Evolutionary conservation across 2,329 filamentous ascomycete genomes (phyloP), one percentile per base, ranked within the genome.

Genomic region (Trichoderma sp.): DNA sequence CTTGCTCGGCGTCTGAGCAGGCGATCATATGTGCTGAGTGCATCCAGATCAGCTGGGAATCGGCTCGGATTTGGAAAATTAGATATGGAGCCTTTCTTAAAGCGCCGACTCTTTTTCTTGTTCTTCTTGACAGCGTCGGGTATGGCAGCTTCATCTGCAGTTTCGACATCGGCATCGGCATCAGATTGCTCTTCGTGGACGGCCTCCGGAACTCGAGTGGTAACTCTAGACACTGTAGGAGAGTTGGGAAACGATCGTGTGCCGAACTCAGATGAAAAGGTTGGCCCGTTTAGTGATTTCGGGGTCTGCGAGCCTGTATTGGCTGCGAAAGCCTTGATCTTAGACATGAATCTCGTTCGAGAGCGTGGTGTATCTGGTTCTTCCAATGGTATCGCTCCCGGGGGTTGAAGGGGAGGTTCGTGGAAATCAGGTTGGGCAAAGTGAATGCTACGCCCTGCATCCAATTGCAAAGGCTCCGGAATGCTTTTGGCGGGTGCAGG

Each of bases 111-210:
- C 76, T 87, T 89, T 90, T 78, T 89, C 79, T 87, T 91, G 37
- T 83, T 83, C 71, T 86, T 83, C 71, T 85, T 86, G 2, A 79
- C 74, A 32, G 79, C 75, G 64, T 61, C 71, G 16, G 81, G 76
- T n/a, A 79, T 75, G 21, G 81, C 81, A n/a, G 85, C 85, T 76
- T 97, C 94, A 64, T 94, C 93, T 0, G 90, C 92, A 55, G 93
- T 97, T 77, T 97, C 94, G 1, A 90, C 92, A 77, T 96, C 93
- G 0, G 91, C 86, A 69, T 86, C 85, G 30, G 82, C 82, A 54
- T 83, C 80, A 10, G 77, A 78, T 69, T 80, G 77, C 68, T 85
- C 84, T 72, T 87, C 86, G 52, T 81, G 79, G 67, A 89, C 77
- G 1, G 84, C 87, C 24, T 85, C 82, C 11, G 86, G 86, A 71